These are phyloP conservation scores for Geotrichum reessii DNA, from an alignment of 1,139 yeast species.

Conservation along the genomic window DNA sequence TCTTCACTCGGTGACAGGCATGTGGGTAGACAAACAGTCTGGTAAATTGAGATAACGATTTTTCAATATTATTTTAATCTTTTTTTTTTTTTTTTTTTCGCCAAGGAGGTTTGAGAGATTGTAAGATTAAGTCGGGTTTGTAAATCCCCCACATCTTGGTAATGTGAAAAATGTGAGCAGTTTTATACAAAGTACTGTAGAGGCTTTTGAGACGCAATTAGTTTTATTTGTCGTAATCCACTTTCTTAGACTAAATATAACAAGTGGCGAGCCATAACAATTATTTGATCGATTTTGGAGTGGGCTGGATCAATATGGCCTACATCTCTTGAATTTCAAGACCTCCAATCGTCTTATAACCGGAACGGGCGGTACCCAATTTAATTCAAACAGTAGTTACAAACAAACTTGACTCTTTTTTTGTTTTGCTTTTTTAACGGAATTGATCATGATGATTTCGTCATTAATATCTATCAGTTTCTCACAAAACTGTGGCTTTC, in stretches of 20 bases:
- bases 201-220: not conserved
- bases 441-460: not conserved
- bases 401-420: too few species aligned
- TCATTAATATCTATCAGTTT: not conserved
- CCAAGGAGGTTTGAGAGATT: not conserved
- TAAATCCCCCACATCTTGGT: not conserved
- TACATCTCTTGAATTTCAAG: too few species aligned
- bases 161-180: not conserved
- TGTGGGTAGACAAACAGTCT: not conserved
- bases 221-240: not conserved
- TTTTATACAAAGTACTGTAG: not conserved
- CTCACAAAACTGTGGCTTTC: not conserved
- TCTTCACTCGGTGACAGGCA: not conserved
- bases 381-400: too few species aligned
- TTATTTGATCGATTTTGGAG: not conserved
- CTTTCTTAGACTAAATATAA: not conserved
- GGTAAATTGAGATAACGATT: not conserved
- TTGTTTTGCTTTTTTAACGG: too few species aligned
- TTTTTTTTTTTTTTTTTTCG: too few species aligned
- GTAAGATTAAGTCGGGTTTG: not conserved
- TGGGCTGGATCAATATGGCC: not conserved
- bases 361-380: too few species aligned
- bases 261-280: not conserved
- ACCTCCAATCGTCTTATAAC: too few species aligned
- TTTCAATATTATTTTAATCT: not conserved